Base-by-base conservation (phyloP, 139 green algal species). In the Tetradesmus lagerheimii region DNA sequence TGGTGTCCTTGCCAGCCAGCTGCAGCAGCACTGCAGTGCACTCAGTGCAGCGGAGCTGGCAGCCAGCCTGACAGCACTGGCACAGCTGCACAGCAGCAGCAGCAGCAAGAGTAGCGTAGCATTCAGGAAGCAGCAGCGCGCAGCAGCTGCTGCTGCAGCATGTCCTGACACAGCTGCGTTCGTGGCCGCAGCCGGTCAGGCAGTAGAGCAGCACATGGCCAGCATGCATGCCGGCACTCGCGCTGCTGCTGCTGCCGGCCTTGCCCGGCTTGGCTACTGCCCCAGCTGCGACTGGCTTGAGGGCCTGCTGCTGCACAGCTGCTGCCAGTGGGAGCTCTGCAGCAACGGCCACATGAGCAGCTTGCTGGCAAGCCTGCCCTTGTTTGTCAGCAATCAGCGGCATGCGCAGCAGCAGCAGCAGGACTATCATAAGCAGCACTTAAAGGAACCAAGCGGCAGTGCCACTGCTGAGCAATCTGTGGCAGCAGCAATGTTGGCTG, bases 351-450 rank as follows among this genome's bases (percentile, higher is more conserved):
- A 47, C 75, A 43, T 80, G 75, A 29, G 8, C 18, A 27, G 75
- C 18, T 15, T 80, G 75, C 34, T 47, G 75, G 18, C 18, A 45
- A 27, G 14, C 18, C 53, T 87, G 34, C 29, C 66, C 25, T 23
- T 77, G 66, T 35, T 77, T 6, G 3, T 78, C 9, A 47, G 27
- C 62, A 77, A 50, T 1, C 53, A 2, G 16, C 34, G 38, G 23
- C n/a, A 20, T 16, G 20, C 50, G 14, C 81, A 87, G 81, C 81
- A 87, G 81, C 43, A 71, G 45, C 29, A 86, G 29, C 81, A 87
- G 37, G 18, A 14, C 47, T 31, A 27, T 29, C 39, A 27, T 3
- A 34, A 29, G 64, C 37, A 38, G 81, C 81, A 45, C 2, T 18
- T 77, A 27, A 23, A 11, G 0, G 25, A 35, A 23, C 27, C 9